Base-by-base conservation (phyloP, 2,329 filamentous ascomycete genomes). In the Scedosporium apiospermum region DNA sequence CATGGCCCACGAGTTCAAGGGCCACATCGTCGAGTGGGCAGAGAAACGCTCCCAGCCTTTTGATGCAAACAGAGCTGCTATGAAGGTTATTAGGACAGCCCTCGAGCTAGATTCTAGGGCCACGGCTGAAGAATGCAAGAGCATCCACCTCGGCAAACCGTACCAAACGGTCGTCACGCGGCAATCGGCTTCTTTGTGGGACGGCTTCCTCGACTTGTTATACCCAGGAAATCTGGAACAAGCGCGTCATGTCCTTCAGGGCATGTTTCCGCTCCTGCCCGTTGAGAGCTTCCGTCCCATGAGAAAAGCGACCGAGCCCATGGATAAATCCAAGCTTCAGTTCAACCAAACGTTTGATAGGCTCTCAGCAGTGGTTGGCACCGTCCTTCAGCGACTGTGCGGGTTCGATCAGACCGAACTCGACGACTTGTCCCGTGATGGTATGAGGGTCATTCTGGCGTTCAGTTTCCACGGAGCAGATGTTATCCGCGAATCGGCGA, bases 391-490 rank as follows among this genome's bases (percentile, higher is more conserved):
- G 66, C 84, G 89, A 10, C 77, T 99, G 53, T 88, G 88, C 42
- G 89, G 93, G 65, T 93, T 97, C 69, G 82, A 84, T 21, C 80
- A 85, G 0, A 76, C 81, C 3, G 85, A 93, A 64, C 78, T 98
- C 49, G 82, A 86, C 63, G 77, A 82, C 26, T 76, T 98, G 10
- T 91, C 90, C 68, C 79, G 83, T 61, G 85, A 88, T 63, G 51
- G 87, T 87, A 6, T 88, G 64, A 86, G 88, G 66, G 85, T 90
- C 44, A 81, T 96, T 51, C 85, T 96, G 57, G 88, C 88, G 4
- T 82, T 91, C 18, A 84, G 97, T 6, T 86, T 97, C 63, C 92
- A 92, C 53, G 90, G 91, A 16, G 88, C 96, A 67, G 80, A 89
- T 63, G 82, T 87, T 63, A 87, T 95, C 41, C 91, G 91, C 65